Evolutionary conservation across 73 alveolate species (phyloP), one percentile per base, ranked within the genome.

Genomic region (Diophrys appendiculata): DNA sequence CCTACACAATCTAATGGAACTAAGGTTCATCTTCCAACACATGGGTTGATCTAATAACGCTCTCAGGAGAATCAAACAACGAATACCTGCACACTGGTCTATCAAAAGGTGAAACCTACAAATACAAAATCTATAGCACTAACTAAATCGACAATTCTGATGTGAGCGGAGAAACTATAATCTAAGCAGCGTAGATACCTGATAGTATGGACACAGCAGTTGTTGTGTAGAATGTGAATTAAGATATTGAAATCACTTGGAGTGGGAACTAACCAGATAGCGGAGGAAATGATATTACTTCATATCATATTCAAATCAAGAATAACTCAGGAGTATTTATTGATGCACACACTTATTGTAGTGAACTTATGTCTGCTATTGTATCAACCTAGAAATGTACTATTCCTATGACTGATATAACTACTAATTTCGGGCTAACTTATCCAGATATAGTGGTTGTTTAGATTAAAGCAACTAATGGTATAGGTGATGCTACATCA

Each of bases 91-190:
- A 5, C 54, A 68, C 53, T 54, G 69, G 69, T 27, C 71, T 74
- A 1, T 35, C 84, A 13, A 28, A 56, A 29, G 79, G n/a, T n/a
- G n/a, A 65, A 0, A 31, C 69, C 27, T 85, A 85, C 56, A 13
- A 29, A 18, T 85, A 78, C 78, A 85, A 69, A 70, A 70, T 71
- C 67, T 35, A 80, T 54, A 85, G 32, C n/a, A 69, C 77, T 26
- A 85, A 78, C 54, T 64, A 43, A 65, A 72, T 69, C 34, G 93
- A 88, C 0, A 70, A 81, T 84, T 60, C 88, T 67, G 74, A 52
- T 33, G 68, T 52, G 29, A 67, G 84, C 0, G 80, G 88, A 33
- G 69, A 25, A n/a, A 31, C n/a, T 32, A 28, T 32, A 53, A 32
- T 75, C 43, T 30, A 30, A 29, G 78, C 67, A 3, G 30, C n/a